Evolutionary conservation across 108 stramenopile genomes (phyloP), one percentile per base, ranked within the genome.

Genomic region (Nannochloropsis salina): DNA sequence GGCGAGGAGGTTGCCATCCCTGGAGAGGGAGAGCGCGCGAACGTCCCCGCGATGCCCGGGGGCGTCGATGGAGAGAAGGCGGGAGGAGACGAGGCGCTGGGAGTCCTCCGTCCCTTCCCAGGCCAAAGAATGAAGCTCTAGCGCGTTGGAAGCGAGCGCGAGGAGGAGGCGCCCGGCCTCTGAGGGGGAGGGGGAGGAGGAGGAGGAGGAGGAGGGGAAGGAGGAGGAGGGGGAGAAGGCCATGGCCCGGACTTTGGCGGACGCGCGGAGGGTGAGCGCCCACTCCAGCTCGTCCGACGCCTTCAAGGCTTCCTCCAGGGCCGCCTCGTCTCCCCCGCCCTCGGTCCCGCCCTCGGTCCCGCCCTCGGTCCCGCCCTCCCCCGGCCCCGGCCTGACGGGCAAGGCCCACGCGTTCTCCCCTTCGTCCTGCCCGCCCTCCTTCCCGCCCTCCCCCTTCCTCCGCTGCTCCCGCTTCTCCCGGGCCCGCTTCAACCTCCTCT

Each of bases 1-100:
- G 80, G 95, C 96, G 10, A 96, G 95, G 81, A 96, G 87, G 42
- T 90, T 61, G 81, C 94, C 97, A 86, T 99, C 98, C 2, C 93
- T 92, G 83, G 94, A 95, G 40, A 98, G 83, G 15, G 94, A 92
- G 51, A 99, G 87, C 10, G 94, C 93, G 84, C 99, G 93, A 79
- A 99, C 96, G 22, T 97, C 98, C 42, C 96, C 95, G 10, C 97
- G 94, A 90, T 98, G 98, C 9, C 98, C 98, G 45, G 91, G 93
- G 92, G 95, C 92, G 85, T 95, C 95, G 80, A 98, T 89, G 44
- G 87, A 42, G 45, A 86, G 45, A 85, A 89, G 20, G 42, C 9
- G 41, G 20, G 81, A 44, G 81, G 11, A 6, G 41, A 15, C 41
- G 18, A 9, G 41, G 79, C 80, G 43, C 11, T 45, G 44, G 31